Conservation (phyloP, 2,329 filamentous ascomycete genomes). For the Trichophaea hybrida region DNA sequence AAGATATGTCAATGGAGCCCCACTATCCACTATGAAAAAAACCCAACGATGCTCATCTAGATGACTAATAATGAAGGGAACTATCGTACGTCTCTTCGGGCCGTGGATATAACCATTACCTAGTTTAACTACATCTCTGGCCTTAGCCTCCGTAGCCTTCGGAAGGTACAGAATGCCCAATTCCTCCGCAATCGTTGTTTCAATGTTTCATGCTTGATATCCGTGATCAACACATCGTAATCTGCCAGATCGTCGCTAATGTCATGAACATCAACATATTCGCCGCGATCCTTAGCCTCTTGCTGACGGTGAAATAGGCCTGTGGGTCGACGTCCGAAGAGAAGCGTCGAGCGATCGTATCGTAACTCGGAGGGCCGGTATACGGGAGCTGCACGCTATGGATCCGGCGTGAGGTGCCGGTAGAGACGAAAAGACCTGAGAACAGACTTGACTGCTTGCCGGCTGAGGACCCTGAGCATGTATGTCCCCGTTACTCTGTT, state of each 20-base stretch:
- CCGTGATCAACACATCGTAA: conserved; percentile 8
- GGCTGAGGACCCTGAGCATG: too few species aligned
- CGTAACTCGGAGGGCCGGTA: conserved; percentile 8
- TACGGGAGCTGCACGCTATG: conserved; percentile 5
- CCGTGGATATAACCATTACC: conserved; percentile 4
- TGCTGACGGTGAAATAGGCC: conserved; percentile 2
- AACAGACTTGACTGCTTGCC: conserved; percentile 5
- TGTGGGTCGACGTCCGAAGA: background rate
- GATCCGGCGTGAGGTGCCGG: conserved; percentile 5
- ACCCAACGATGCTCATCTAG: background rate
- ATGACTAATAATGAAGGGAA: background rate
- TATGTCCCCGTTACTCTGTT: conserved; percentile 1
- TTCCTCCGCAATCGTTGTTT: conserved; percentile 10
- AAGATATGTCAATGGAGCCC: conserved; percentile 6
- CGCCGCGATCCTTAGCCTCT: conserved; percentile 5
- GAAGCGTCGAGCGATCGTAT: conserved; percentile 10
- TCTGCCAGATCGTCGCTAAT: conserved; percentile 1
- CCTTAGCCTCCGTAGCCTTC: conserved; percentile 1
- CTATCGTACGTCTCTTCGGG: background rate
- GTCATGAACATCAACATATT: conserved; percentile 10
- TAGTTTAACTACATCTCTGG: conserved; percentile 2
- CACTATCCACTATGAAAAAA: conserved; percentile 8
- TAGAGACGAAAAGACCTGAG: background rate
- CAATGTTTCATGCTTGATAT: conserved; percentile 6
- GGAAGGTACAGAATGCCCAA: conserved; percentile 9